These are phyloP conservation scores for Dictyostelium discoideum DNA, from an alignment of 78 protist genomes.

Conservation along the genomic window DNA sequence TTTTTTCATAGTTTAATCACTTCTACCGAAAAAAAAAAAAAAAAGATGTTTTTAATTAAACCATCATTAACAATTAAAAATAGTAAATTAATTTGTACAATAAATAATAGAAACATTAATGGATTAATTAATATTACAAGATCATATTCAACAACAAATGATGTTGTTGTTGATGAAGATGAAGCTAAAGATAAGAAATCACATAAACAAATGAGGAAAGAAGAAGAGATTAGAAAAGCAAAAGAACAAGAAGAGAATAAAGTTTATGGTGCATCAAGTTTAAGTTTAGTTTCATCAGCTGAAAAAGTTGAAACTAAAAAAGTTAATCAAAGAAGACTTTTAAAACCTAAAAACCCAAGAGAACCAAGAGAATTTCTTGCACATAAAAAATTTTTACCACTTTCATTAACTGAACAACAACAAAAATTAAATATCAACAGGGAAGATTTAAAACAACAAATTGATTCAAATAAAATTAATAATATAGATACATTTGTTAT, in stretches of 20 bases:
- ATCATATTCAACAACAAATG: constrained; percentile 18
- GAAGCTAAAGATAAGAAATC: neutral
- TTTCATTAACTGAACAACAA: neutral
- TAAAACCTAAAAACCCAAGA: constrained; percentile 15
- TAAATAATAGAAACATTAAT: neutral
- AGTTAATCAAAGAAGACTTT: constrained; percentile 13
- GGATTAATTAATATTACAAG: neutral
- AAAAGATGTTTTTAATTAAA: constrained; percentile 12
- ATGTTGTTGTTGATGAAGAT: neutral
- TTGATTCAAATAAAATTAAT: neutral
- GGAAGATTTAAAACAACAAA: neutral
- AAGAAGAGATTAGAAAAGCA: neutral
- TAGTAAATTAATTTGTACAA: neutral
- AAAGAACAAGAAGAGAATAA: neutral
- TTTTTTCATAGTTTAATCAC: neutral
- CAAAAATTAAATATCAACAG: neutral
- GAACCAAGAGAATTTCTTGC: constrained; percentile 14
- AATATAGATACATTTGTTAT: neutral
- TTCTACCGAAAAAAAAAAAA: neutral
- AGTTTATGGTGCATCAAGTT: constrained; percentile 12
- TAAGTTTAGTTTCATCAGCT: neutral
- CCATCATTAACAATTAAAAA: neutral
- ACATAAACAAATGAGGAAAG: neutral
- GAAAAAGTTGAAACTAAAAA: neutral
- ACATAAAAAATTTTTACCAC: neutral